Base-by-base conservation (phyloP, 768 basidiomycete species). In the Mycena belliarum region DNA sequence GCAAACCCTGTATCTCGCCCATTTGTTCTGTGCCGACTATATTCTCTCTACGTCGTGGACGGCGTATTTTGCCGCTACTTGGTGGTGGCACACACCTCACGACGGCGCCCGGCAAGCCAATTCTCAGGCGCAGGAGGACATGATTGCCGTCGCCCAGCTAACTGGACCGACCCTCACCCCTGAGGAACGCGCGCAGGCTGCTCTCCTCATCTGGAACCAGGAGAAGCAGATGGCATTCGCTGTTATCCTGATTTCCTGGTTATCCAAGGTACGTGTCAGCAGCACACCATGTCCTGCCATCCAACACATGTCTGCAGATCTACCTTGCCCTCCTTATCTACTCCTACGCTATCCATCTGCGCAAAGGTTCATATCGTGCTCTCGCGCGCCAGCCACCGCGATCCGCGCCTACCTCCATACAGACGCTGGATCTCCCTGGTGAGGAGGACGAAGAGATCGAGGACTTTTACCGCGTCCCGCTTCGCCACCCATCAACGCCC, bases 21-120 rank as follows among this genome's bases (percentile, higher is more conserved):
- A 99, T 70, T 74, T 94, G 32, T 99, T 93, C 76, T 84, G 90
- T 57, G 83, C 91, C 55, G 97, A 99, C 73, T 95, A 99, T 72
- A 71, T 97, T 55, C 76, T 99, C 59, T 89, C 87, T 16, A 94
- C 95, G 1, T 75, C 88, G 0, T 98, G 93, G 89, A 95, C 94
- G n/a, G 80, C 89, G 40, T 91, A 91, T 68, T 98, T 99, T 62
- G 91, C 87, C 37, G 81, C 93, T 21, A 75, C 81, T 38, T 99
- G 95, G 96, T 99, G 93, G 89, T 73, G 84, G 32, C 89, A 89
- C 75, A 90, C 86, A 1, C 90, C 95, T 0, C 97, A 99, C 68
- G 95, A 99, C 65, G 97, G 97, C 6, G 80, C 79, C 23, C 83
- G 86, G 2, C 82, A 84, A 32, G 82, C 82, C 60, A 92, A 96